Evolutionary conservation across 2,329 filamentous ascomycete genomes (phyloP), one percentile per base, ranked within the genome.

Genomic region (Trichoderma aggressivum): DNA sequence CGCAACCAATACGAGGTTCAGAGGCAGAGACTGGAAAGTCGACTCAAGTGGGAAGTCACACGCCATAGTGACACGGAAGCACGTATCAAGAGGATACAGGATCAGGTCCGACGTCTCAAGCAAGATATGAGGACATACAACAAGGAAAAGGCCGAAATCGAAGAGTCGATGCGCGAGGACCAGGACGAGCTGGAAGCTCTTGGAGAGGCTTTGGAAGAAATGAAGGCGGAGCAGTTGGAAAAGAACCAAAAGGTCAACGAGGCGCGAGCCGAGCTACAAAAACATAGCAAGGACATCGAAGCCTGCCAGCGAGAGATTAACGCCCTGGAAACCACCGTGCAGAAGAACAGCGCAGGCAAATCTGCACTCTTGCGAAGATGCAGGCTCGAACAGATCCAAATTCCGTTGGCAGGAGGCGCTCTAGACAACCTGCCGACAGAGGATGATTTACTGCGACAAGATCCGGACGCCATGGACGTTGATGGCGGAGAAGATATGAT

Each of bases 391-490:
- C 94, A 98, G 78, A 93, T 98, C 75, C 90, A 92, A 73, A 87
- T 99, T 71, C 96, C 96, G 2, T 86, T 99, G 26, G 84, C 86
- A 2, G 84, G 90, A 70, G 91, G 90, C 28, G 97, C 94, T 3
- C 85, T 99, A 28, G 94, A 97, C 76, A 89, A 91, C 74, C 86
- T 99, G 65, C 96, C 96, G 3, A 94, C 97, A 76, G 93, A 97
- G 78, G 94, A 97, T 75, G 88, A 91, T 73, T 83, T 97, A 55
- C 84, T 93, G 56, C 90, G 91, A 71, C 88, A 89, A 70, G 94
- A 97, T 77, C 88, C 91, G 1, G 94, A 98, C 78, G 91, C 92
- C 3, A 98, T 98, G 94, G 95, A 98, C 74, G 84, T 98, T 24
- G 96, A 98, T 74, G 88, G 83, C 5, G 90, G 91, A 47, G 87